Evolutionary conservation across 306 rosid species (phyloP).

Genomic region (Cicer cuneatum): DNA sequence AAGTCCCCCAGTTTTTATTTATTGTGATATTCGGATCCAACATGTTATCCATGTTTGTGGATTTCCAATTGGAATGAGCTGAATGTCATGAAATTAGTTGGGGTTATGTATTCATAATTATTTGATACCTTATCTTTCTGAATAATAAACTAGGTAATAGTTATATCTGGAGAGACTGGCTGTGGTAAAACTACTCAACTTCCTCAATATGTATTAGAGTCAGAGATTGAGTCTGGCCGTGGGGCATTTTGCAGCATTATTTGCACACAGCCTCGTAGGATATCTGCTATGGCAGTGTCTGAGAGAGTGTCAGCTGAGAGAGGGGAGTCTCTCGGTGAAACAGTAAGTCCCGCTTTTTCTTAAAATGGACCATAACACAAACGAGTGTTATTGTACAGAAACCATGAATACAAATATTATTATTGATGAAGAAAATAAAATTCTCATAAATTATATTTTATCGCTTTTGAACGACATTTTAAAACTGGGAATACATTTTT

Average conservation of each 20-base stretch:
- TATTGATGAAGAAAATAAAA: conserved; percentile 43
- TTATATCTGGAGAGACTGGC: conserved; percentile 97
- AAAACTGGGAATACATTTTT: conserved; percentile 57
- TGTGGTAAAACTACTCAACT: conserved; percentile 99
- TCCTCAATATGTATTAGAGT: conserved; percentile 94
- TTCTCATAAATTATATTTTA: conserved; percentile 31
- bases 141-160: conserved; percentile 61
- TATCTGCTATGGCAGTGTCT: conserved; percentile 96
- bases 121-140: conserved; percentile 38
- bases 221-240: conserved; percentile 79
- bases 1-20: conserved; percentile 25
- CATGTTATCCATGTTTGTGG: conserved; percentile 14
- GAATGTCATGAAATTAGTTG: conserved; percentile 19
- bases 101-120: conserved; percentile 29
- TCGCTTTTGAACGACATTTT: conserved; percentile 45
- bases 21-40: conserved; percentile 24
- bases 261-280: conserved; percentile 97
- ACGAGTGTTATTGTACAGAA: conserved; percentile 25
- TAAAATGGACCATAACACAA: conserved; percentile 34
- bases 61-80: conserved; percentile 34
- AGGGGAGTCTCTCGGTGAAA: conserved; percentile 95
- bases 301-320: conserved; percentile 96
- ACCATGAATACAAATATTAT: conserved; percentile 24
- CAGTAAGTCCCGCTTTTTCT: conserved; percentile 62
- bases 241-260: conserved; percentile 90